Percentiles rank a stretch among this genome's conserved stretches.
Evolutionary conservation across 805 yeast species (phyloP).

Genomic region (Danielozyma ontarioensis): DNA sequence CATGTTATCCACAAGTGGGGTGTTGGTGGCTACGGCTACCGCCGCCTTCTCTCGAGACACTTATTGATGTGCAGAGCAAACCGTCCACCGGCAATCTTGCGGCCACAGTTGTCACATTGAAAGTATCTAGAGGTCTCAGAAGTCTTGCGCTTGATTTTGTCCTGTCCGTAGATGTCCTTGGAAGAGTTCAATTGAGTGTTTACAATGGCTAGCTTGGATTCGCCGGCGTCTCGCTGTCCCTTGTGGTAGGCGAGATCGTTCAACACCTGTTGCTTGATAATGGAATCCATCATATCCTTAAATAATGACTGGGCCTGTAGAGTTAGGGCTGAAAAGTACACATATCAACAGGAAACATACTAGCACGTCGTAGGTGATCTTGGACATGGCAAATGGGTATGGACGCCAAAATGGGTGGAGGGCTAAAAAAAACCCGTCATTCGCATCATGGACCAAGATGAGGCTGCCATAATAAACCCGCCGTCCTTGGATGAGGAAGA

Average conservation of each 20-base stretch:
- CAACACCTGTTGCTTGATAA: constrained; percentile 28
- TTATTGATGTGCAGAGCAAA: constrained; percentile 92
- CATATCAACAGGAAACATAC: no score
- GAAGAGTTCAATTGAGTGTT: constrained; percentile 12
- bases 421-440: no score
- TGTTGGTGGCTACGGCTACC: no score
- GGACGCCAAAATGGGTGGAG: no score
- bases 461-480: no score
- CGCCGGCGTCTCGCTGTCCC: constrained; percentile 13
- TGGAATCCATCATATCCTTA: constrained; percentile 26
- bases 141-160: constrained; percentile 35
- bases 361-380: no score
- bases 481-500: constrained; percentile 44
- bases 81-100: constrained; percentile 86
- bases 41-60: constrained; percentile 69
- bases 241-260: constrained; percentile 17
- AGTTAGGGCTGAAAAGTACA: no score
- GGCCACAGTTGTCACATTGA: constrained; percentile 72
- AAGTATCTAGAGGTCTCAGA: constrained; percentile 57
- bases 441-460: constrained; percentile 3
- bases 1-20: no score
- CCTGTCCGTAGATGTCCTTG: constrained; percentile 50
- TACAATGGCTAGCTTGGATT: constrained; percentile 8
- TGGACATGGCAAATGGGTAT: no score
- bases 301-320: constrained; percentile 37